Percentiles rank a stretch among this genome's conserved stretches.
phyloP scores from a whole-genome alignment of 2,329 filamentous ascomycete species.

The Didymella glomerata region DNA sequence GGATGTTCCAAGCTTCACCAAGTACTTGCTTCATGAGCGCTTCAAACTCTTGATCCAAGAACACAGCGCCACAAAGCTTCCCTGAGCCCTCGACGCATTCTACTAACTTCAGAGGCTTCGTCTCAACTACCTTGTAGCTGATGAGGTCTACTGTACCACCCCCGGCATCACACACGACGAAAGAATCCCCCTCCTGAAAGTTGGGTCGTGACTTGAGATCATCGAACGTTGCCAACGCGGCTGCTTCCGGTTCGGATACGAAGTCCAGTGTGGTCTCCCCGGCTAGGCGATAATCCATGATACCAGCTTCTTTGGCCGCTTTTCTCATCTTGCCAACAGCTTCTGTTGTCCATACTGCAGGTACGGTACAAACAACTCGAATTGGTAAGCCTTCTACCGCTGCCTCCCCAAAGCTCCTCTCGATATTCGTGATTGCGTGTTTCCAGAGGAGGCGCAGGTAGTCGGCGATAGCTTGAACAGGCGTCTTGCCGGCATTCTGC shows the following conservation, averaged over 20 bases:
- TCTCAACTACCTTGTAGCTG: slow-evolving; percentile 29
- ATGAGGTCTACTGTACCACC: slow-evolving; percentile 39
- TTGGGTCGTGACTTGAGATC: slow-evolving; percentile 24
- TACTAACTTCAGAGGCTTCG: slow-evolving; percentile 20
- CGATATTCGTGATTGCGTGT: too few species aligned
- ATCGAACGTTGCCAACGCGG: slow-evolving; percentile 37
- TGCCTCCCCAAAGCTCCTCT: too few species aligned
- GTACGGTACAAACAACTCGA: too few species aligned
- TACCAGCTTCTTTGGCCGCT: too few species aligned
- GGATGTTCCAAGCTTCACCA: slow-evolving; percentile 13
- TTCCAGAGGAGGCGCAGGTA: too few species aligned
- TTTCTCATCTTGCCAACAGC: too few species aligned
- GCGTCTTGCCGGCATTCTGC: too few species aligned
- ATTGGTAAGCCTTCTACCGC: too few species aligned
- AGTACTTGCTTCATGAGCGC: not conserved
- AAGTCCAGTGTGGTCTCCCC: too few species aligned
- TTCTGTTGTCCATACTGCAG: too few species aligned
- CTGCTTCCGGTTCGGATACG: slow-evolving; percentile 18
- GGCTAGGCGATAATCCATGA: too few species aligned
- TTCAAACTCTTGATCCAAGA: slow-evolving; percentile 30
- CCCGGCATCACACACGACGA: slow-evolving; percentile 35
- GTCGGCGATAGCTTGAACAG: too few species aligned
- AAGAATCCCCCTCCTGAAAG: slow-evolving; percentile 23
- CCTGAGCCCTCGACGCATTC: slow-evolving; percentile 26
- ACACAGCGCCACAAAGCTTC: slow-evolving; percentile 28